Conservation (phyloP, 2,329 filamentous ascomycete species). For the Diaporthe batatas region DNA sequence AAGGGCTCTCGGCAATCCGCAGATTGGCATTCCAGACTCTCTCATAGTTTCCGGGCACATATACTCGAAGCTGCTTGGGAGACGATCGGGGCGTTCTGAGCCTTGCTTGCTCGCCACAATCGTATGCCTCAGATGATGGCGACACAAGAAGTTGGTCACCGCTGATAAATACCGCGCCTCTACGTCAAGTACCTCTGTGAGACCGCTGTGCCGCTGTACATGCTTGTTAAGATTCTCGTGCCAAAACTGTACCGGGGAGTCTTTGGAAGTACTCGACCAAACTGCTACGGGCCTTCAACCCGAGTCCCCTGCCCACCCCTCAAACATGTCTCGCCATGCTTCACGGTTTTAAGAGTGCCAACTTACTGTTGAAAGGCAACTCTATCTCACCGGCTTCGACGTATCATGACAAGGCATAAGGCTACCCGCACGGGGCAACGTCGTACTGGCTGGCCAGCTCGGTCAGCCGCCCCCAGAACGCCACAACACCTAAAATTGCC, state of each 20-base stretch:
- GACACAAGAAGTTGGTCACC: neutral
- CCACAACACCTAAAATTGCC: neutral
- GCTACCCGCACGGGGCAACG: conserved; percentile 2
- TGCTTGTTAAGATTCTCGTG: neutral
- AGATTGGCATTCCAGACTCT: neutral
- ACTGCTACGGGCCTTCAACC: neutral
- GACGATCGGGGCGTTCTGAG: neutral
- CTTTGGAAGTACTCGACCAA: neutral
- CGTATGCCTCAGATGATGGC: neutral
- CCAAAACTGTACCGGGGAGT: neutral
- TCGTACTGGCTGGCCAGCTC: conserved; percentile 14
- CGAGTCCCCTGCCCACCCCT: neutral
- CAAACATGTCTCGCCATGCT: neutral
- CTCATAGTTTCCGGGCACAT: neutral
- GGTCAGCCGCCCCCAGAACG: neutral
- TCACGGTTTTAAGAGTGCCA: neutral
- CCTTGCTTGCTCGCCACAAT: neutral
- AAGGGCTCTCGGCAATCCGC: neutral
- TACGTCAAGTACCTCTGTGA: neutral
- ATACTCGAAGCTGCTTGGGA: neutral
- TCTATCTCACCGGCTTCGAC: neutral
- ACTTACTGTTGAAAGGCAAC: neutral
- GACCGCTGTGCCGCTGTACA: neutral
- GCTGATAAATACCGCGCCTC: neutral
- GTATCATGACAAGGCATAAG: neutral